Conservation (phyloP, 2,329 filamentous ascomycete genomes). For the Botrytis sinoallii region DNA sequence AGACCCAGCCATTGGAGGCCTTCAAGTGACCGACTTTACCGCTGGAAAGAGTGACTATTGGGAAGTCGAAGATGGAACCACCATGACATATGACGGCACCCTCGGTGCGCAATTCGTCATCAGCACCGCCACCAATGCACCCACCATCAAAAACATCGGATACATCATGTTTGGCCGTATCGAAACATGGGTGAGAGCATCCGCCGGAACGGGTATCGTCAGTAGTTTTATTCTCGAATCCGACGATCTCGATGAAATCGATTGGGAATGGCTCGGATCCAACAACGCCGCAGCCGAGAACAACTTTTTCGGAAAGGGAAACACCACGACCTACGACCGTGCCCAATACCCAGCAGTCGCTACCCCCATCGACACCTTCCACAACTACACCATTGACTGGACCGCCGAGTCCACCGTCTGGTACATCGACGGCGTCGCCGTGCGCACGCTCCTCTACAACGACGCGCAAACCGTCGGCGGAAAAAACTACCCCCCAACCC, state of each 20-base stretch:
- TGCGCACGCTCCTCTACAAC: conserved; percentile 47
- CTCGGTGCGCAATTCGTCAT: conserved; percentile 51
- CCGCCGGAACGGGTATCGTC: conserved; percentile 49
- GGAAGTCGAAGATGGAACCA: conserved; percentile 49
- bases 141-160: conserved; percentile 45
- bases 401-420: conserved; percentile 56
- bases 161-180: conserved; percentile 54
- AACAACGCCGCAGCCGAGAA: conserved; percentile 42
- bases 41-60: conserved; percentile 49
- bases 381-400: conserved; percentile 70
- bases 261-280: conserved; percentile 46
- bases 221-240: conserved; percentile 50
- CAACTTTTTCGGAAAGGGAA: conserved; percentile 55
- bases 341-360: conserved; percentile 41
- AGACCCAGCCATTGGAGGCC: conserved; percentile 43
- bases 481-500: conserved; percentile 64
- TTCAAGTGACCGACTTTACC: conserved; percentile 44
- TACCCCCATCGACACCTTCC: conserved; percentile 42
- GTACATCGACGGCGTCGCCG: conserved; percentile 51
- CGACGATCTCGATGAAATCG: conserved; percentile 52
- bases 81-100: conserved; percentile 39
- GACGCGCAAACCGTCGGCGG: conserved; percentile 49
- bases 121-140: conserved; percentile 46
- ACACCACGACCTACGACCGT: conserved; percentile 50
- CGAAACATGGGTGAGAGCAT: conserved; percentile 46